Evolutionary conservation across 108 stramenopile genomes (phyloP).

Genomic region (Cyclotella sp.): DNA sequence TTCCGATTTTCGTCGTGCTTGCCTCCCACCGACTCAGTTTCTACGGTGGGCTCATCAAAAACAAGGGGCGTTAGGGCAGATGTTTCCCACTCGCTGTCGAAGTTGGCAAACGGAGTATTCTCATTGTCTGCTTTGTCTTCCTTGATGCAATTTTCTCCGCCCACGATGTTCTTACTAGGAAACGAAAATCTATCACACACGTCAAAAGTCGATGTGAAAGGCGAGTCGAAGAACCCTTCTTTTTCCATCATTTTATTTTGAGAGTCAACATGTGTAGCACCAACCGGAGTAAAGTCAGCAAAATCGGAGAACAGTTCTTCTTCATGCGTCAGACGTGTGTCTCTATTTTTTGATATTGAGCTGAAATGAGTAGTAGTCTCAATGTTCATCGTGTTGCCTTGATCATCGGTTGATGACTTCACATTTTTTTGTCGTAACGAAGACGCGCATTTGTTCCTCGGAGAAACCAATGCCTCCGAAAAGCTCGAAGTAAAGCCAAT

Average conservation of each 20-base stretch:
- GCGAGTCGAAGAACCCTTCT: not conserved
- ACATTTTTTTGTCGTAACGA: too few species aligned
- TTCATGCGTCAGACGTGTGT: too few species aligned
- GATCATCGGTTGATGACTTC: not conserved
- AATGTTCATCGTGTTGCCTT: too few species aligned
- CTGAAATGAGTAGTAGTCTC: too few species aligned
- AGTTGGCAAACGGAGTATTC: not conserved
- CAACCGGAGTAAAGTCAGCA: not conserved
- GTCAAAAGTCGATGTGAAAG: not conserved
- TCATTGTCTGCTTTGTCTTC: not conserved
- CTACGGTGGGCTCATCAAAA: too few species aligned
- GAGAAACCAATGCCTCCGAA: not conserved
- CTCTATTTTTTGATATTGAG: too few species aligned
- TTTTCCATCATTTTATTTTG: not conserved
- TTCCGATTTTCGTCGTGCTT: not conserved
- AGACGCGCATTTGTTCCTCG: not conserved
- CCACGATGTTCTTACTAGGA: not conserved
- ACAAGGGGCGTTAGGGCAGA: not conserved
- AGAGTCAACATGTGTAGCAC: not conserved
- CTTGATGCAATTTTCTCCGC: not conserved
- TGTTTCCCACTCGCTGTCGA: not conserved
- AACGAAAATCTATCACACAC: not conserved
- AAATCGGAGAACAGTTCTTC: not conserved
- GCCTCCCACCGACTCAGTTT: too few species aligned
- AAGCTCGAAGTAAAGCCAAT: slow-evolving; percentile 12